Percentiles rank a stretch among this genome's conserved stretches.
Conservation (phyloP, 192 early-diverging fungal species). For the Coemansia reversa region DNA sequence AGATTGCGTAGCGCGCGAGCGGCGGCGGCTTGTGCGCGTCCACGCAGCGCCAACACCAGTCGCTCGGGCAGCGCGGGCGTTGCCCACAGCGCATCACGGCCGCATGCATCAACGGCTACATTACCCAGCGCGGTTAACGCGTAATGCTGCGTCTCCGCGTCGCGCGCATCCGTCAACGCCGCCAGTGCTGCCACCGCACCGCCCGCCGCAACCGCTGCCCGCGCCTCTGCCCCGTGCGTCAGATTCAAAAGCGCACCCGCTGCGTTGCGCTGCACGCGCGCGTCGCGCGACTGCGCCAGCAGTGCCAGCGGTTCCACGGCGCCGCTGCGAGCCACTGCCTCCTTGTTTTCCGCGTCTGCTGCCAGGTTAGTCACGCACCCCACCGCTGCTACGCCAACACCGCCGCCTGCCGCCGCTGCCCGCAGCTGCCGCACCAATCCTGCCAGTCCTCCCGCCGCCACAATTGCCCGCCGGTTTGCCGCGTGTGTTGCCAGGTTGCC, state of each 20-base stretch:
- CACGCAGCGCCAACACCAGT: constrained; percentile 52
- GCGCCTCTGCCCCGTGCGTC: constrained; percentile 81
- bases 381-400: constrained; percentile 53
- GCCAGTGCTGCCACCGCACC: constrained; percentile 77
- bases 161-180: constrained; percentile 65
- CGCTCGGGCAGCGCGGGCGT: constrained; percentile 48
- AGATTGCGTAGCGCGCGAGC: constrained; percentile 80
- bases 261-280: constrained; percentile 83
- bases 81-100: constrained; percentile 62
- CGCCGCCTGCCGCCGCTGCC: constrained; percentile 67
- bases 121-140: constrained; percentile 82
- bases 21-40: constrained; percentile 76
- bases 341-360: constrained; percentile 79
- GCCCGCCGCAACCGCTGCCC: constrained; percentile 68
- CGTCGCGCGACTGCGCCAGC: constrained; percentile 73
- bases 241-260: constrained; percentile 88
- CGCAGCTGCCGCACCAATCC: constrained; percentile 78
- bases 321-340: constrained; percentile 74
- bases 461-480: constrained; percentile 78
- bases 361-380: constrained; percentile 92
- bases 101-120: constrained; percentile 72
- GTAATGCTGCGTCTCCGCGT: constrained; percentile 84
- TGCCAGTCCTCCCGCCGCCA: constrained; percentile 73
- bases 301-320: constrained; percentile 70
- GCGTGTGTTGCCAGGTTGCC: constrained; percentile 72